These are phyloP conservation scores for Thelonectria olida DNA, from an alignment of 2,329 filamentous ascomycete species.

Conservation along the genomic window DNA sequence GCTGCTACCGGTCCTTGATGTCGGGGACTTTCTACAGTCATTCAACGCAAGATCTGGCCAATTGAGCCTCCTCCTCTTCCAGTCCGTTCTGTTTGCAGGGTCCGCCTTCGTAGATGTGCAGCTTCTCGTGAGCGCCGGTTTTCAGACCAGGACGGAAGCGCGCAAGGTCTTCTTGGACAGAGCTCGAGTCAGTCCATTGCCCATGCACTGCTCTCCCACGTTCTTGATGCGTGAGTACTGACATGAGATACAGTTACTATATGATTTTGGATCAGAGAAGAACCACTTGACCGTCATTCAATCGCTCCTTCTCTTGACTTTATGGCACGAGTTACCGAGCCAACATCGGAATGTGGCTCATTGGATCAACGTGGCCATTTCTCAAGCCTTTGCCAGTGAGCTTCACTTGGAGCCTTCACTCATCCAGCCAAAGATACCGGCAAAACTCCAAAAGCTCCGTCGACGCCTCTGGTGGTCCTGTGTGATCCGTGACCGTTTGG, in stretches of 20 bases:
- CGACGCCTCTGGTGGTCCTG: slow-evolving; percentile 98
- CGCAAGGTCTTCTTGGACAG: slow-evolving; percentile 87
- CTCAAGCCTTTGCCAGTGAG: slow-evolving; percentile 89
- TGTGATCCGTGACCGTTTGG: slow-evolving; percentile 90
- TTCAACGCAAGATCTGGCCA: slow-evolving; percentile 71
- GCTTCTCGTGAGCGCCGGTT: slow-evolving; percentile 79
- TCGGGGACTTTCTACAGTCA: slow-evolving; percentile 65
- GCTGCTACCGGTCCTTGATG: slow-evolving; percentile 60
- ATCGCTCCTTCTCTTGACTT: slow-evolving; percentile 88
- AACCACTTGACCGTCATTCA: slow-evolving; percentile 91
- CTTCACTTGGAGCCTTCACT: slow-evolving; percentile 83
- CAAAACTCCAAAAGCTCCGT: slow-evolving; percentile 75
- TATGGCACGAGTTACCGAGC: slow-evolving; percentile 95
- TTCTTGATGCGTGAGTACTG: not conserved
- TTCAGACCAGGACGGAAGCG: slow-evolving; percentile 77
- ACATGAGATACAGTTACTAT: slow-evolving; percentile 68
- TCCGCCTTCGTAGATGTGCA: slow-evolving; percentile 86
- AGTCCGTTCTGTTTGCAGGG: slow-evolving; percentile 92
- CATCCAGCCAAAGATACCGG: slow-evolving; percentile 74
- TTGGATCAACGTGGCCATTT: slow-evolving; percentile 96
- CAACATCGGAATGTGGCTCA: slow-evolving; percentile 98
- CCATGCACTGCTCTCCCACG: not conserved
- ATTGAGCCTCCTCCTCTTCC: slow-evolving; percentile 86
- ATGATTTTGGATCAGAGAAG: slow-evolving; percentile 92
- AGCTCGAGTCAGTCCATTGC: slow-evolving; percentile 70